Percentiles rank a stretch among this genome's conserved stretches.
These are phyloP conservation scores for Escallonia herrerae DNA, from an alignment of 129 eudicot species.

Conservation along the genomic window DNA sequence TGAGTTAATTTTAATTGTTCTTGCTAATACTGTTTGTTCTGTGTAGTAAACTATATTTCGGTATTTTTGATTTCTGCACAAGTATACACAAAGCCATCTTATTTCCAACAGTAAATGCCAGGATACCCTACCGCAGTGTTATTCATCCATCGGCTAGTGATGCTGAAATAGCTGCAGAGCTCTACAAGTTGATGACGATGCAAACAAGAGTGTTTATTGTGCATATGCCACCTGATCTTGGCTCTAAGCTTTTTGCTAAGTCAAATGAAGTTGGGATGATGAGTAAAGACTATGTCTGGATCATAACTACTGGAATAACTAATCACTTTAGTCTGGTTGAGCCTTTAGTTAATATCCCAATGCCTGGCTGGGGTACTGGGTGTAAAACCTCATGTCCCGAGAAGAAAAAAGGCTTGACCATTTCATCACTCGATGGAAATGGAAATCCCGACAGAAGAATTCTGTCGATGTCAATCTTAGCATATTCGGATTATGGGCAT, in stretches of 20 bases:
- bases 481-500: slow-evolving; percentile 44
- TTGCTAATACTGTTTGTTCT: no score
- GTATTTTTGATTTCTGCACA: no score
- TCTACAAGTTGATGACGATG: slow-evolving; percentile 34
- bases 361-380: slow-evolving; percentile 66
- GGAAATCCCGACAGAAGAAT: neutral
- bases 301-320: slow-evolving; percentile 33
- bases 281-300: slow-evolving; percentile 55
- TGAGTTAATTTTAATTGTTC: no score
- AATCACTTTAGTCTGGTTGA: slow-evolving; percentile 14
- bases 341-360: neutral
- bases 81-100: no score
- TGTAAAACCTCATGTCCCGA: slow-evolving; percentile 31
- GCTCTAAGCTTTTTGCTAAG: slow-evolving; percentile 17
- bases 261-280: slow-evolving; percentile 43
- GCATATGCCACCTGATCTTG: slow-evolving; percentile 27
- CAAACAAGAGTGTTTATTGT: slow-evolving; percentile 38
- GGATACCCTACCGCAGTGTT: slow-evolving; percentile 28
- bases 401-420: slow-evolving; percentile 12
- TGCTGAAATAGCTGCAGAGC: slow-evolving; percentile 34
- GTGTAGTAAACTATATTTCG: no score
- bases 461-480: neutral
- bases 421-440: slow-evolving; percentile 22
- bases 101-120: slow-evolving; percentile 10
- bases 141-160: slow-evolving; percentile 25